Base-by-base conservation (phyloP, 805 yeast genomes). In the Saccharomycopsis babjevae region DNA sequence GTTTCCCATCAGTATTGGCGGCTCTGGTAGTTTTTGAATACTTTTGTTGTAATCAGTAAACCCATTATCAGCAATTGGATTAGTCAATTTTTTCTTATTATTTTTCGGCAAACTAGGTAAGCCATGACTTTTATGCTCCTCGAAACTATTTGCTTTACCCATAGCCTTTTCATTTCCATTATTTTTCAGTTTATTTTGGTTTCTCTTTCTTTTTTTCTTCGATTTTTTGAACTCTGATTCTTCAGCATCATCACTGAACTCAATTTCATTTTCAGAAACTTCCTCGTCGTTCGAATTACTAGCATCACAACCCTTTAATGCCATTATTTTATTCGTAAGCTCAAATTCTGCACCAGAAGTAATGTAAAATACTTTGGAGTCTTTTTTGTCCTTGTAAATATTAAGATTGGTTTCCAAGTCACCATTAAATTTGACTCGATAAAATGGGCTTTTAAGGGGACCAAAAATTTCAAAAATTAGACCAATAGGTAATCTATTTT, bases 251-350 rank as follows among this genome's bases (percentile, higher is more conserved):
- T 94, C 98, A 1, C 97, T 89, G 66, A 86, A 93, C 70, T 93
- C 98, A 71, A 89, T 96, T 71, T 94, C 98, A 36, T 88, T 96
- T 66, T 85, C 91, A 0, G 97, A 90, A 36, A 93, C 73, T 68
- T 94, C 99, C 73, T 94, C 98, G 71, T 94, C 99, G 70, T 89
- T 87, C 71, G 89, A 85, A 67, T 94, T 94, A 68, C 96, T 88
- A 0, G 99, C 99, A 74, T 94, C 99, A 1, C 91, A 86, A 28
- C 98, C 99, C 68, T 86, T 92, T 20, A 84, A 62, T 25, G 79
- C 74, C 67, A 83, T 88, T 60, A 92, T 79, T 28, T 82, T 74
- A 58, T 86, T 87, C 0, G 98, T 93, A 65, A 84, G 83, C 8
- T 88, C 76, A 73, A 91, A 93, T 59, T 86, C 80, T 0, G 97